These are phyloP conservation scores for Salix purpurea DNA, from an alignment of 345 rosid genomes.

Conservation along the genomic window DNA sequence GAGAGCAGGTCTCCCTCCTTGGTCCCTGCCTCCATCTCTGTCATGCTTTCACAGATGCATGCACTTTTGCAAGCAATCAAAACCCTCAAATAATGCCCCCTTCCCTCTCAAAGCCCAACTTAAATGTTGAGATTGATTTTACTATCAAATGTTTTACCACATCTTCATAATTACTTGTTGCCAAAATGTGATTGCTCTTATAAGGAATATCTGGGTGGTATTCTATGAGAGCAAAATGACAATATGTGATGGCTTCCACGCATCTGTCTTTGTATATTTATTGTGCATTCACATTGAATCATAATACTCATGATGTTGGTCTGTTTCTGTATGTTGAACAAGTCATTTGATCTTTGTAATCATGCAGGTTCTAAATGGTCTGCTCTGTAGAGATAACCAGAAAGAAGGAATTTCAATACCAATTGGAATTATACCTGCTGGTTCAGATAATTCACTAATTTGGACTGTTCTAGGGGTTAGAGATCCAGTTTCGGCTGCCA, in stretches of 20 bases:
- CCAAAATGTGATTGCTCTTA: background rate
- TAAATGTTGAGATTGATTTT: background rate
- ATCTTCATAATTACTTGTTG: background rate
- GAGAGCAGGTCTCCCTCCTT: background rate
- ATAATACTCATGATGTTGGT: background rate
- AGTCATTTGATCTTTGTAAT: constrained; percentile 13
- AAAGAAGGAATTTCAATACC: constrained; percentile 98
- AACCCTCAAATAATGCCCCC: background rate
- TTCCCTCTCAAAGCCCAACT: background rate
- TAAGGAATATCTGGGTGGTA: background rate
- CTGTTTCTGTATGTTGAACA: background rate
- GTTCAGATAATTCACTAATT: constrained; percentile 95
- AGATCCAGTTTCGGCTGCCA: constrained; percentile 96
- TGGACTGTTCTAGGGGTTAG: constrained; percentile 98
- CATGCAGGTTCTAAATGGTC: constrained; percentile 86
- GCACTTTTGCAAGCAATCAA: background rate
- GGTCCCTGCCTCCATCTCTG: background rate
- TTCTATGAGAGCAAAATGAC: background rate
- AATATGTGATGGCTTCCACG: background rate
- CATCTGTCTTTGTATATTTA: background rate
- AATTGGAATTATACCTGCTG: constrained; percentile 98
- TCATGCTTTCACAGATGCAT: background rate
- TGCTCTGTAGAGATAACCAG: constrained; percentile 79
- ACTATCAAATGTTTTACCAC: background rate
- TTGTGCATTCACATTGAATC: background rate